phyloP scores from a whole-genome alignment of 192 early-diverging fungal genomes.

The Coemansia brasiliensis region DNA sequence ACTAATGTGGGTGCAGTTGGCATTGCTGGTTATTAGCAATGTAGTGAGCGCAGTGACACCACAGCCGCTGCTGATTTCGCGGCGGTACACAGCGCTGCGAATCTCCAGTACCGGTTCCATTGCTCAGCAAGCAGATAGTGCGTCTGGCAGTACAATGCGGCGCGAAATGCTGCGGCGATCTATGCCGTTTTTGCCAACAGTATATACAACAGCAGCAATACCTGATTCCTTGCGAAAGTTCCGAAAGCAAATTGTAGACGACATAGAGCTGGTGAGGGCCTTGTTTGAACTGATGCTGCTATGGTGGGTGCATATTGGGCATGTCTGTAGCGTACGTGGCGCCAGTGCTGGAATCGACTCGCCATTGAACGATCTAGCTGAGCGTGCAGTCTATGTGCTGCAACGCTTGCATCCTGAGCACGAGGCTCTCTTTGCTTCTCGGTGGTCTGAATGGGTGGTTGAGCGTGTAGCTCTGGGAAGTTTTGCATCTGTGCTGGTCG shows the following conservation, averaged over 20 bases:
- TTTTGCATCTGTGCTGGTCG: slow-evolving; percentile 21
- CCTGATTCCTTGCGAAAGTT: slow-evolving; percentile 25
- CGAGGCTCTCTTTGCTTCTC: slow-evolving; percentile 35
- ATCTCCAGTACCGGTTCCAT: slow-evolving; percentile 16
- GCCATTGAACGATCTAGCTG: slow-evolving; percentile 44
- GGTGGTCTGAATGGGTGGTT: slow-evolving; percentile 42
- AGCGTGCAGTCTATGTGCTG: slow-evolving; percentile 47
- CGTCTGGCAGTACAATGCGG: background rate
- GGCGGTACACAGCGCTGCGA: slow-evolving; percentile 34
- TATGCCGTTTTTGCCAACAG: slow-evolving; percentile 41
- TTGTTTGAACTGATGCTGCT: slow-evolving; percentile 38
- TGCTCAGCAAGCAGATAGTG: background rate
- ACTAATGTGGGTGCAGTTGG: slow-evolving; percentile 48
- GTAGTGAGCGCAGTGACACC: slow-evolving; percentile 31
- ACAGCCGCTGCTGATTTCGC: slow-evolving; percentile 23
- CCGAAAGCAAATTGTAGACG: slow-evolving; percentile 21
- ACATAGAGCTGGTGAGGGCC: slow-evolving; percentile 32
- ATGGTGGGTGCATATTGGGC: slow-evolving; percentile 40
- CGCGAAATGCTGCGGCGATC: slow-evolving; percentile 21
- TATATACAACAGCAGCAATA: slow-evolving; percentile 20
- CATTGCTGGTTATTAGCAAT: slow-evolving; percentile 46
- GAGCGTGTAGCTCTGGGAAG: slow-evolving; percentile 22
- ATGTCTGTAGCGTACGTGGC: slow-evolving; percentile 13
- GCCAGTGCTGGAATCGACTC: slow-evolving; percentile 21
- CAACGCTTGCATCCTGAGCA: slow-evolving; percentile 48